Percentiles rank a stretch among this genome's conserved stretches.
Conservation (phyloP, 257 asterid species). For the Euphrasia confusa region DNA sequence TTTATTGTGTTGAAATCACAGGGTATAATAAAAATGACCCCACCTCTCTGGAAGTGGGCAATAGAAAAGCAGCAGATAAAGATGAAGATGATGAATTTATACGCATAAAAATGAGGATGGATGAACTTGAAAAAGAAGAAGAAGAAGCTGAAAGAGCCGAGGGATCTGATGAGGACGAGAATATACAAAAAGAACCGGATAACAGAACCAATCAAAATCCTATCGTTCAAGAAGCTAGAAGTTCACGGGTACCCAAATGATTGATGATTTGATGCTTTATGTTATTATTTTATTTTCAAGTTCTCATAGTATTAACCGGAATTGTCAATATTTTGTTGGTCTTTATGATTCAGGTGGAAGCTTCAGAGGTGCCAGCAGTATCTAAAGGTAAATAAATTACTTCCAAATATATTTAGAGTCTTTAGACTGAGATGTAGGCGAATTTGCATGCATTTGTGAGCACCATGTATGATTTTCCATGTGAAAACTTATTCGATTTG, state of each 20-base stretch:
- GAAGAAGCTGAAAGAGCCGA: slow-evolving; percentile 59
- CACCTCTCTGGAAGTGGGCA: slow-evolving; percentile 30
- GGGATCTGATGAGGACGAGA: slow-evolving; percentile 32
- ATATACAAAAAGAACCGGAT: slow-evolving; percentile 30
- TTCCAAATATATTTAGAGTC: not conserved
- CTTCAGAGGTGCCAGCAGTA: slow-evolving; percentile 32
- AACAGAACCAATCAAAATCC: slow-evolving; percentile 22
- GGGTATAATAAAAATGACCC: slow-evolving; percentile 28
- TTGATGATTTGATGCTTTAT: not conserved
- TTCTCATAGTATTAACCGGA: not conserved
- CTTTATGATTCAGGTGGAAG: slow-evolving; percentile 50
- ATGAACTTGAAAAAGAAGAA: slow-evolving; percentile 82
- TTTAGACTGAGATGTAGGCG: not conserved
- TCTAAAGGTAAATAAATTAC: slow-evolving; percentile 42
- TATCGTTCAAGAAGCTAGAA: slow-evolving; percentile 31
- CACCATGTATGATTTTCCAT: not conserved
- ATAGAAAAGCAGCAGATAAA: slow-evolving; percentile 21
- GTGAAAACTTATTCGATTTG: not conserved
- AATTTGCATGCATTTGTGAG: not conserved
- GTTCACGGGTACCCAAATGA: slow-evolving; percentile 36
- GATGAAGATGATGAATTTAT: slow-evolving; percentile 48
- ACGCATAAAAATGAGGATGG: slow-evolving; percentile 51
- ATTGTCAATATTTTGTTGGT: slow-evolving; percentile 22
- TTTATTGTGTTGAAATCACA: slow-evolving; percentile 16
- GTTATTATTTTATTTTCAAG: not conserved